A percentile compares a stretch with the other conserved stretches of the same genome.
phyloP scores from a whole-genome alignment of 345 rosid genomes.

The Abelmoschus esculentus region DNA sequence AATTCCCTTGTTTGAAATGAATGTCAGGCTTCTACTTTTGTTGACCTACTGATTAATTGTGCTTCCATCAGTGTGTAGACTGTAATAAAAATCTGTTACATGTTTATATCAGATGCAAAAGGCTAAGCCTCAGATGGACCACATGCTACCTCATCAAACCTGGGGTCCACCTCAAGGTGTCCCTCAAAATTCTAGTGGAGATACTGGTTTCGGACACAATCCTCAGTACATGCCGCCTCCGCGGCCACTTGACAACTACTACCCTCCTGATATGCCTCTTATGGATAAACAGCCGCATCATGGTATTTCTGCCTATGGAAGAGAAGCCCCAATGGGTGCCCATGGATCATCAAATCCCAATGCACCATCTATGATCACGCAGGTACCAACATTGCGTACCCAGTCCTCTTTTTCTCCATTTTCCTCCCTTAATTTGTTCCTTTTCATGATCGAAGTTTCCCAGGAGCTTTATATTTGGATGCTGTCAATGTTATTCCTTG shows the following conservation, averaged over 20 bases:
- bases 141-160: slow-evolving; percentile 79
- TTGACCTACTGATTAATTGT: neutral
- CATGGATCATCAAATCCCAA: slow-evolving; percentile 60
- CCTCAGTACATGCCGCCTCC: slow-evolving; percentile 81
- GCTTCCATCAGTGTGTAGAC: neutral
- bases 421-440: neutral
- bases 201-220: slow-evolving; percentile 65
- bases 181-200: slow-evolving; percentile 57
- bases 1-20: slow-evolving; percentile 80
- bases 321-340: slow-evolving; percentile 71
- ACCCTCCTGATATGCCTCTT: slow-evolving; percentile 73
- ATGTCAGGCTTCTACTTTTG: slow-evolving; percentile 35
- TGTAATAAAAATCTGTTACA: neutral
- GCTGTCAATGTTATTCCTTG: neutral
- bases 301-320: slow-evolving; percentile 93
- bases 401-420: neutral
- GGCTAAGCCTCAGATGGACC: slow-evolving; percentile 71
- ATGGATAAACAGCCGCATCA: slow-evolving; percentile 95
- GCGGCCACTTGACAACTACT: slow-evolving; percentile 71
- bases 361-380: slow-evolving; percentile 89
- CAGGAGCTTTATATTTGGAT: neutral
- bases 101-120: slow-evolving; percentile 64
- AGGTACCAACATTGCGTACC: slow-evolving; percentile 35
- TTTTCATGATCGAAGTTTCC: neutral
- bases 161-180: slow-evolving; percentile 95